These are phyloP conservation scores for Pichia kluyveri DNA, from an alignment of 805 yeast species.

Conservation along the genomic window DNA sequence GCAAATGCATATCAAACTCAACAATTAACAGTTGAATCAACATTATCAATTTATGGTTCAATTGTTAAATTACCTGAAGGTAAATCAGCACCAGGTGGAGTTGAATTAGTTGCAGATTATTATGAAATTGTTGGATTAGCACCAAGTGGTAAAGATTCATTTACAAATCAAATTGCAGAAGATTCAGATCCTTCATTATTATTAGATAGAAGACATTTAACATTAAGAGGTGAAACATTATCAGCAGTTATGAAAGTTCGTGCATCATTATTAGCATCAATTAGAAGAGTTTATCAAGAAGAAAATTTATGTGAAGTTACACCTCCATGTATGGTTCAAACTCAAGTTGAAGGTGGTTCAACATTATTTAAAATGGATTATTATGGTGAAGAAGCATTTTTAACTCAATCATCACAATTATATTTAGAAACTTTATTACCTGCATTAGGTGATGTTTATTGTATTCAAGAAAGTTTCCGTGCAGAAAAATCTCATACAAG, in stretches of 20 bases:
- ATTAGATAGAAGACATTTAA: slow-evolving; percentile 89
- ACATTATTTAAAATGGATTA: slow-evolving; percentile 88
- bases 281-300: slow-evolving; percentile 71
- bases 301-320: slow-evolving; percentile 83
- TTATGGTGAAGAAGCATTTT: slow-evolving; percentile 93
- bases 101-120: slow-evolving; percentile 85
- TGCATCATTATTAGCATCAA: slow-evolving; percentile 61
- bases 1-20: slow-evolving; percentile 84
- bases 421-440: slow-evolving; percentile 96
- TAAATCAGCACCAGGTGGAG: slow-evolving; percentile 95
- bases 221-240: slow-evolving; percentile 93
- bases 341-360: slow-evolving; percentile 99
- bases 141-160: slow-evolving; percentile 92
- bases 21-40: slow-evolving; percentile 81
- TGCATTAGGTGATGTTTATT: slow-evolving; percentile 92
- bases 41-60: slow-evolving; percentile 72
- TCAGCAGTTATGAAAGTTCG: slow-evolving; percentile 92
- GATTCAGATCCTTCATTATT: slow-evolving; percentile 87
- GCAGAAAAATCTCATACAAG: slow-evolving; percentile 99
- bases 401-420: slow-evolving; percentile 95
- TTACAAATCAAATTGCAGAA: slow-evolving; percentile 91
- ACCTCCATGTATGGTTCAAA: slow-evolving; percentile 99
- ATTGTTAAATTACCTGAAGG: slow-evolving; percentile 87
- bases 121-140: slow-evolving; percentile 88
- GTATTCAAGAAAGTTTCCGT: slow-evolving; percentile 97